Base-by-base conservation (phyloP, 805 yeast genomes). In the Metschnikowia lunata region DNA sequence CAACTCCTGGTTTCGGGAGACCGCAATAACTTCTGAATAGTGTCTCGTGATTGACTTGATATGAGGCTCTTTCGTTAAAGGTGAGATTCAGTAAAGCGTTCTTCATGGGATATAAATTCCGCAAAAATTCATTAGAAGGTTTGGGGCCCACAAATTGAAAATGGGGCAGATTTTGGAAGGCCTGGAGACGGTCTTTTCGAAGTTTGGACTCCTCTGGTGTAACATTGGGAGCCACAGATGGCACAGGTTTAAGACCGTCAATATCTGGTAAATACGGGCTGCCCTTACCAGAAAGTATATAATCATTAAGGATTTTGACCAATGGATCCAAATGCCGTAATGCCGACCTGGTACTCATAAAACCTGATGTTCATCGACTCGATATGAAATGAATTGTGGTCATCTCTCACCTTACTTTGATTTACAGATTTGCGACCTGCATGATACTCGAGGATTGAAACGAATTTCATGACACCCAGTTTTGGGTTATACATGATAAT, bases 1-100 rank as follows among this genome's bases (percentile, higher is more conserved):
- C 52, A 28, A 57, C 61, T 8, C 52, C 56, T 7, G 66, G 70
- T 5, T 42, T 37, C 5, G 67, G 63, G 27, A 65, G 47, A 23
- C 54, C 58, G n/a, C 43, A 34, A 46, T 63, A 69, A 23, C 58
- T 46, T 14, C 55, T 45, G 46, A 47, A 64, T 12, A 69, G 45
- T 15, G 45, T 37, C 13, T 52, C 40, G 40, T 66, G 69, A 50
- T 63, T 57, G 26, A 67, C 55, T 7, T 40, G 40, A 6, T 39
- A 39, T 23, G 34, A 35, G 12, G 44, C 12, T 30, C 36, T 34
- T 13, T 14, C 40, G n/a, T 47, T 40, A 5, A 43, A 10, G 7
- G 34, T 35, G 31, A 54, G 43, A 23, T 29, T 37, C 8, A 41
- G 23, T 28, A 51, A 30, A 6, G 43, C 36, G 36, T 39, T 45